phyloP scores from a whole-genome alignment of 1,139 yeast species.

The Spencermartinsiella ligniputridi region DNA sequence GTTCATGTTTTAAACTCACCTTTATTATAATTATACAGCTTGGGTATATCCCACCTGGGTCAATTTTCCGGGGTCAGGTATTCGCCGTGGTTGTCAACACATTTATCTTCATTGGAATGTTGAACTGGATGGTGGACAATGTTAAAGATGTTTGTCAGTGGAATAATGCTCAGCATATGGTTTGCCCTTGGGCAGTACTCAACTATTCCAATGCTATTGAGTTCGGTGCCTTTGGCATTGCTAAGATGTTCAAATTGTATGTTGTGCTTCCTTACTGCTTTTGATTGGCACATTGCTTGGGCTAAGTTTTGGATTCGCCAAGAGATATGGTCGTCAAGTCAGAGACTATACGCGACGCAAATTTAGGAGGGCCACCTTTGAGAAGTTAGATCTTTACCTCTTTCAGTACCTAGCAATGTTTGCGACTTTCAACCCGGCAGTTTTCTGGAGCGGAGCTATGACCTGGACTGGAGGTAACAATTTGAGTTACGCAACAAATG shows the following conservation, averaged over 20 bases:
- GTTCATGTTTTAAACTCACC: too few relatives aligned
- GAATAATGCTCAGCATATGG: constrained; percentile 33
- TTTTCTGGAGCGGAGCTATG: constrained; percentile 44
- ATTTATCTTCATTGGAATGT: constrained; percentile 47
- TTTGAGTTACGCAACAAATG: constrained; percentile 46
- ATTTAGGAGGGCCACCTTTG: constrained; percentile 41
- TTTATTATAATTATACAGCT: too few relatives aligned
- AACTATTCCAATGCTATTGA: constrained; percentile 49
- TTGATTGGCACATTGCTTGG: constrained; percentile 43
- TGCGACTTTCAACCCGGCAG: constrained; percentile 48
- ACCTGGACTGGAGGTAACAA: constrained; percentile 44
- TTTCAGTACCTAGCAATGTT: constrained; percentile 33
- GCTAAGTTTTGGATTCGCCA: constrained; percentile 29
- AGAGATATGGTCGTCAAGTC: not conserved
- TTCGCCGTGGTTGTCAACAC: constrained; percentile 35
- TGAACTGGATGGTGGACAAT: constrained; percentile 48
- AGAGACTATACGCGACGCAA: constrained; percentile 24
- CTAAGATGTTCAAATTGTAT: constrained; percentile 43
- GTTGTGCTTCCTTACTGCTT: constrained; percentile 45
- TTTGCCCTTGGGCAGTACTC: constrained; percentile 38
- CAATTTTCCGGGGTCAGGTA: constrained; percentile 55
- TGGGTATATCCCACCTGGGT: too few relatives aligned
- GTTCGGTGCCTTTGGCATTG: constrained; percentile 64
- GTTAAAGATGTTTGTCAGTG: constrained; percentile 34
- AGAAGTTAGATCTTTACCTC: constrained; percentile 47